These are phyloP conservation scores for Bruguiera sexangula DNA, from an alignment of 345 rosid species.

Conservation along the genomic window DNA sequence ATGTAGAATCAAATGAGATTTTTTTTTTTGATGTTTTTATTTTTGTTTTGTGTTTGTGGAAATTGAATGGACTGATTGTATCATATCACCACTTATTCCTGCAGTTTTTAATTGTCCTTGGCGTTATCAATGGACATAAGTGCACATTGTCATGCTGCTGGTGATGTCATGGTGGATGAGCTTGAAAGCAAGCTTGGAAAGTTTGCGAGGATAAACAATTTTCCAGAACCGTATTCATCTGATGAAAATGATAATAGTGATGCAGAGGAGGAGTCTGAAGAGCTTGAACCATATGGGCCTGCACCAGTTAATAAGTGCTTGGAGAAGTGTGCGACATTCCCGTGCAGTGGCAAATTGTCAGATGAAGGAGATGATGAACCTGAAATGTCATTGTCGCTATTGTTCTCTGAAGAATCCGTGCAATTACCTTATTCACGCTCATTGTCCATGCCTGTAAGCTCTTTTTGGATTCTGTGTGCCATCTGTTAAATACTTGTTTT, in stretches of 20 bases:
- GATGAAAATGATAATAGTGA: constrained; percentile 38
- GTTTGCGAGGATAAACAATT: constrained; percentile 24
- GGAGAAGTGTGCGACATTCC: constrained; percentile 27
- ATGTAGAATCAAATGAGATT: too few relatives aligned
- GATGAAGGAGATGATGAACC: constrained; percentile 37
- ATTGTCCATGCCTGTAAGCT: constrained; percentile 37
- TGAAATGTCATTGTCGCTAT: constrained; percentile 30
- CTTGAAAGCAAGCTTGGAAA: constrained; percentile 24
- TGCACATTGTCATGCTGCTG: background rate
- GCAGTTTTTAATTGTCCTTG: background rate
- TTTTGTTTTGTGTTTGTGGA: background rate
- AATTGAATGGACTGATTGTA: background rate
- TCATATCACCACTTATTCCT: background rate
- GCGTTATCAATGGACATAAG: constrained; percentile 34
- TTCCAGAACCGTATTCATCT: constrained; percentile 24
- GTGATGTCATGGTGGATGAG: constrained; percentile 33
- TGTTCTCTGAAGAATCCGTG: constrained; percentile 32
- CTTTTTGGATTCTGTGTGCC: background rate
- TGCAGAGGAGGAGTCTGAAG: constrained; percentile 31
- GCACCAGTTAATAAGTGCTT: constrained; percentile 25
- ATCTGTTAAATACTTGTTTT: background rate
- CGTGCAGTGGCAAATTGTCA: constrained; percentile 13
- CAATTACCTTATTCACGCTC: constrained; percentile 8
- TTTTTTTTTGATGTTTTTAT: too few relatives aligned
- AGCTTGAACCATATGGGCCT: constrained; percentile 17